Conservation (phyloP, 2,329 filamentous ascomycete genomes). For the Curvularia sp. region DNA sequence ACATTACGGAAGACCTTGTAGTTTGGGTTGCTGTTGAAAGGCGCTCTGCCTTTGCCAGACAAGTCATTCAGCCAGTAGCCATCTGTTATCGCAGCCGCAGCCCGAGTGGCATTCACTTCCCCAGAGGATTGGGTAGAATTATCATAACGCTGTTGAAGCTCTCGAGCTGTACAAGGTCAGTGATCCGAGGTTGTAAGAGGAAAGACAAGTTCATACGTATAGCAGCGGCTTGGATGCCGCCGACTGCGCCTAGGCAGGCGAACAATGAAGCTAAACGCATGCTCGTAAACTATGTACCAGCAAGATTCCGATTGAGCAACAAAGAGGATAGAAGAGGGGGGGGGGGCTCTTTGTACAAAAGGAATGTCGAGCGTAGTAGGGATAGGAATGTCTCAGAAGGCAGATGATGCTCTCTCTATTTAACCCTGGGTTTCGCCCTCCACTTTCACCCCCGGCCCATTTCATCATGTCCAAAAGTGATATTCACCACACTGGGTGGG, state of each 20-base stretch:
- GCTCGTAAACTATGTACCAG: conserved; percentile 11
- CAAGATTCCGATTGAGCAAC: conserved; percentile 8
- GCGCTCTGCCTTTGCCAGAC: conserved; percentile 52
- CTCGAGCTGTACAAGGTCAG: conserved; percentile 22
- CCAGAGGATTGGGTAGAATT: conserved; percentile 1
- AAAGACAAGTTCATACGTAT: conserved; percentile 19
- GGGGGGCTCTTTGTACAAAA: conserved; percentile 10
- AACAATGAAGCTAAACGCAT: conserved; percentile 39
- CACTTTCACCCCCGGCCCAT: conserved; percentile 4
- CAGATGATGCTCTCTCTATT: conserved; percentile 18
- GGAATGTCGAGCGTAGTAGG: conserved; percentile 14
- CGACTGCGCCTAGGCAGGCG: conserved; percentile 42
- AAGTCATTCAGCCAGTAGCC: conserved; percentile 55
- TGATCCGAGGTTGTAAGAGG: background rate
- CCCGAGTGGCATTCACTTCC: conserved; percentile 6
- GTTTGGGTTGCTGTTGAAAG: conserved; percentile 47
- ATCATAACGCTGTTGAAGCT: conserved; percentile 1
- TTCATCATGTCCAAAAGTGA: conserved; percentile 14
- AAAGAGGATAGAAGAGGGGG: conserved; percentile 3
- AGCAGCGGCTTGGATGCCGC: conserved; percentile 32
- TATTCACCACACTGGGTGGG: conserved; percentile 14
- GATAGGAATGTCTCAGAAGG: conserved; percentile 8
- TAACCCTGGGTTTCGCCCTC: conserved; percentile 12
- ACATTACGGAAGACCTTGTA: conserved; percentile 57
- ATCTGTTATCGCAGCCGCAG: conserved; percentile 19